Evolutionary conservation across 768 basidiomycete genomes (phyloP).

Genomic region (Infundibulicybe gibba): DNA sequence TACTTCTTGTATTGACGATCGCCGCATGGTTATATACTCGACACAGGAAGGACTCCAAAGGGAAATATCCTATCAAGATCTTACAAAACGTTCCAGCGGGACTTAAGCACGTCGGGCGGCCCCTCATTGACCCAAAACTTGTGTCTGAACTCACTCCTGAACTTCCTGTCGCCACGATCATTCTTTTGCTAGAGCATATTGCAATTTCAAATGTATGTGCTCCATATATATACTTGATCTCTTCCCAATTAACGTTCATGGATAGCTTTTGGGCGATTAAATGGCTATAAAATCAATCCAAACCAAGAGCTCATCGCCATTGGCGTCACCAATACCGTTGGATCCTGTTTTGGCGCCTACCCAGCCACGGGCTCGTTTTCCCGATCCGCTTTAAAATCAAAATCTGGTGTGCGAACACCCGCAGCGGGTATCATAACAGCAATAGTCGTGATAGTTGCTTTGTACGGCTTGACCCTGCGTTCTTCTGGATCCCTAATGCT

Average conservation of each 20-base stretch:
- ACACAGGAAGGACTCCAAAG: slow-evolving; percentile 49
- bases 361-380: slow-evolving; percentile 99
- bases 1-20: slow-evolving; percentile 82
- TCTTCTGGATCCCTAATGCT: slow-evolving; percentile 85
- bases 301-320: slow-evolving; percentile 97
- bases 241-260: background rate
- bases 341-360: slow-evolving; percentile 87
- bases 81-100: slow-evolving; percentile 83
- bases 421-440: slow-evolving; percentile 83
- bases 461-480: slow-evolving; percentile 95
- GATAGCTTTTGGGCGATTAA: slow-evolving; percentile 88
- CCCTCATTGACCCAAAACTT: slow-evolving; percentile 38
- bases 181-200: slow-evolving; percentile 92
- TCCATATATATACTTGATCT: background rate
- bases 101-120: slow-evolving; percentile 55
- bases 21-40: slow-evolving; percentile 85
- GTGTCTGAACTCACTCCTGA: slow-evolving; percentile 68
- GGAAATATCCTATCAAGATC: slow-evolving; percentile 82
- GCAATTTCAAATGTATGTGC: slow-evolving; percentile 95
- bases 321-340: slow-evolving; percentile 92
- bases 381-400: slow-evolving; percentile 93
- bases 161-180: slow-evolving; percentile 82
- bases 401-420: slow-evolving; percentile 97
- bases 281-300: slow-evolving; percentile 91
- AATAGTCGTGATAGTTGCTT: slow-evolving; percentile 85